Evolutionary conservation across 257 asterid species (phyloP), one percentile per base, ranked within the genome.

Genomic region (Solanum rostratum): DNA sequence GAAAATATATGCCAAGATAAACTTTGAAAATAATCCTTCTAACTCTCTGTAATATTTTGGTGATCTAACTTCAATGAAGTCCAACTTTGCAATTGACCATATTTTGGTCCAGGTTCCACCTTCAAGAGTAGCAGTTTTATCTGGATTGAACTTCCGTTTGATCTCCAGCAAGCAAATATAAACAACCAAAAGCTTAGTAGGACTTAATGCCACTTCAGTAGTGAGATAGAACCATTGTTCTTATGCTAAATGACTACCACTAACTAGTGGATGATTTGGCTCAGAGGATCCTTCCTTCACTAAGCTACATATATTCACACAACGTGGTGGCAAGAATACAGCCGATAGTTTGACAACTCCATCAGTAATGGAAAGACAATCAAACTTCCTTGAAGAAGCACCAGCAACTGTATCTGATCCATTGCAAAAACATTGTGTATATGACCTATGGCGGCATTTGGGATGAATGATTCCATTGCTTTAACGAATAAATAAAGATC

Each of bases 401-500:
- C 27, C 4, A 10, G 10, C 50, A 37, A 69, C 78, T 69, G 18
- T 52, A 19, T 69, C 29, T 18, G 50, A 69, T 69, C 78, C 78
- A 69, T 37, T 69, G 19, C 27, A 9, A 18, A 69, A 10, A 95
- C 94, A 89, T 98, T 90, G 59, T 65, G 93, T 33, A 97, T 87
- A 83, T 93, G 87, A 81, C 94, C 97, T 97, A 92, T 91, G 83
- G 98, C 96, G 88, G 96, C 93, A 85, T 91, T 92, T 70, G 98
- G 98, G 66, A 96, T 88, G 87, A 95, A 96, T 10, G 95, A 91
- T 85, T 87, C 92, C 97, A 96, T 93, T 60, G 99, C 98, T 87
- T 93, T 92, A 33, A 96, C 93, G 55, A 93, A 86, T 86, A 92
- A 90, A 68, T 89, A 89, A 13, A 96, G 91, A 91, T 93, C 99